Evolutionary conservation across 148 eudicot species (phyloP).

Genomic region (Cornus florida): DNA sequence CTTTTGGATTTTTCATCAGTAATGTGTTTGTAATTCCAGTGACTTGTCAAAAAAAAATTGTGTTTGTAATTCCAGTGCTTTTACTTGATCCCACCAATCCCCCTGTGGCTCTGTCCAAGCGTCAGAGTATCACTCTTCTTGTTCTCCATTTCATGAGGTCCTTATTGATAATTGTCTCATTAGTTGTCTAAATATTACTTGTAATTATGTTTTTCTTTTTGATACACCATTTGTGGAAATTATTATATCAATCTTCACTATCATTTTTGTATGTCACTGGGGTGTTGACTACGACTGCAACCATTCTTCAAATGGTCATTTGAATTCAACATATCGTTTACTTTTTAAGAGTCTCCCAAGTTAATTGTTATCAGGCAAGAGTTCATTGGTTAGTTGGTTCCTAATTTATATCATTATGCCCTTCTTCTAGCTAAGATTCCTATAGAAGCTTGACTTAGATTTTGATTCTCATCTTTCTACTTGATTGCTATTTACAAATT

Average conservation of each 20-base stretch:
- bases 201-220: not conserved
- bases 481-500: slow-evolving; percentile 7
- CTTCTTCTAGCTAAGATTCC: not conserved
- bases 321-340: not conserved
- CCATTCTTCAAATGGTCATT: not conserved
- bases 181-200: not conserved
- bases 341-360: not conserved
- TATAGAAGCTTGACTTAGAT: not conserved
- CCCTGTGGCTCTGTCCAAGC: too few species aligned
- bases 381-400: not conserved
- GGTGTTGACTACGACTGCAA: not conserved
- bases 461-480: not conserved
- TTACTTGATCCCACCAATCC: too few species aligned
- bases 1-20: too few species aligned
- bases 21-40: too few species aligned
- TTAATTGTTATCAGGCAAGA: not conserved
- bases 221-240: too few species aligned
- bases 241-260: not conserved
- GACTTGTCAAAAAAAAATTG: too few species aligned
- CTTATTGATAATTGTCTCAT: not conserved
- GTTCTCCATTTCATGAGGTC: not conserved
- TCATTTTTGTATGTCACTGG: not conserved
- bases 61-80: too few species aligned
- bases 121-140: not conserved
- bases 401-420: not conserved